Evolutionary conservation across 768 basidiomycete genomes (phyloP).

Genomic region (Suillus fuscotomentosus): DNA sequence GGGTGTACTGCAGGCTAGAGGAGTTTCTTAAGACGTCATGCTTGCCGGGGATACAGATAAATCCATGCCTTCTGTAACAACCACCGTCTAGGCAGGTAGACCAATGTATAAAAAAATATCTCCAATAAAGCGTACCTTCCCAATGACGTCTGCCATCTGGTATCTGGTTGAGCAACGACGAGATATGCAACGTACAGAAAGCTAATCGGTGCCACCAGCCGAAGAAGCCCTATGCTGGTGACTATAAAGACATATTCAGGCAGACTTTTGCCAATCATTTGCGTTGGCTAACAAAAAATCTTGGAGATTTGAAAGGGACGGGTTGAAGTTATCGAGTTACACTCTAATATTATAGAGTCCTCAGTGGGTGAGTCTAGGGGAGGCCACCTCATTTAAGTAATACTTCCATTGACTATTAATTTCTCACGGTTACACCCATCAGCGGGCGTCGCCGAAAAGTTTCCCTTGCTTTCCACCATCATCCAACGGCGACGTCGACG

Average conservation of each 20-base stretch:
- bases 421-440: constrained; percentile 18
- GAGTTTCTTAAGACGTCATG: not conserved
- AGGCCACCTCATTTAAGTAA: not conserved
- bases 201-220: constrained; percentile 50
- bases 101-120: constrained; percentile 44
- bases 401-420: not conserved
- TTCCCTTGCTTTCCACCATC: constrained; percentile 13
- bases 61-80: constrained; percentile 44
- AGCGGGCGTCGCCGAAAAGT: constrained; percentile 11
- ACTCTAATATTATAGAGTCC: not conserved
- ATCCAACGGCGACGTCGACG: constrained; percentile 4
- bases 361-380: no score
- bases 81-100: constrained; percentile 48
- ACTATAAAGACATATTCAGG: constrained; percentile 57
- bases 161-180: constrained; percentile 6
- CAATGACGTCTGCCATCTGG: constrained; percentile 15
- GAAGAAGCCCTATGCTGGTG: constrained; percentile 42
- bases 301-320: not conserved
- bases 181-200: constrained; percentile 34
- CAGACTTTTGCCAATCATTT: constrained; percentile 47
- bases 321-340: not conserved
- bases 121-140: constrained; percentile 41
- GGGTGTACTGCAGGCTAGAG: constrained; percentile 32
- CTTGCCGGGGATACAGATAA: not conserved
- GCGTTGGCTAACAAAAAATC: not conserved